These are phyloP conservation scores for Teratosphaeria zuluensis DNA, from an alignment of 2,329 filamentous ascomycete genomes.

Conservation along the genomic window DNA sequence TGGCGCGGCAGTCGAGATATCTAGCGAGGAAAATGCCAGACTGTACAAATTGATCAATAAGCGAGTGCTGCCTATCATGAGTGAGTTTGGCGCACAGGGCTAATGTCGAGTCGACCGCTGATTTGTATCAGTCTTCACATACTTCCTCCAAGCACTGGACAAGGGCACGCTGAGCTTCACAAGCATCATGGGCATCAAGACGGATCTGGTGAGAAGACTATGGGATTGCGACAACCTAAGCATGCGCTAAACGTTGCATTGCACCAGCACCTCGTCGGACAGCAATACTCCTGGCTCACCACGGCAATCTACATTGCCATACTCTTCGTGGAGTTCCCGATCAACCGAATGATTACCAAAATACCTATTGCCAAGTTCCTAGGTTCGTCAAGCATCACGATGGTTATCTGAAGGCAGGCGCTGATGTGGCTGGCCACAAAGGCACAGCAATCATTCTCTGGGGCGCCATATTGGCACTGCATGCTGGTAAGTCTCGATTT, in stretches of 20 bases:
- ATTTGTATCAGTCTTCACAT: constrained; percentile 45
- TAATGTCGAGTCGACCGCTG: not conserved
- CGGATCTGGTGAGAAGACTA: not conserved
- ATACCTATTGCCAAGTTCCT: constrained; percentile 54
- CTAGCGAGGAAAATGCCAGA: constrained; percentile 49
- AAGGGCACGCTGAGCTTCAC: constrained; percentile 56
- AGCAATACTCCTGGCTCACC: constrained; percentile 60
- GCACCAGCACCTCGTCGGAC: constrained; percentile 27
- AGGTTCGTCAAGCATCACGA: constrained; percentile 19
- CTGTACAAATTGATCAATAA: constrained; percentile 57
- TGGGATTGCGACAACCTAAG: constrained; percentile 13
- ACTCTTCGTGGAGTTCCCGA: constrained; percentile 62
- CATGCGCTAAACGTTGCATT: constrained; percentile 11
- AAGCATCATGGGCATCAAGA: constrained; percentile 51
- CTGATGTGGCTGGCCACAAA: not conserved
- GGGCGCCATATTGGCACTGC: not conserved
- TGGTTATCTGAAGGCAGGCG: not conserved
- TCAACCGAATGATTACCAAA: constrained; percentile 45
- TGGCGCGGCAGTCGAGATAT: constrained; percentile 47
- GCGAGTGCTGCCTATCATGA: constrained; percentile 59
- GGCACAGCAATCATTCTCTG: constrained; percentile 31
- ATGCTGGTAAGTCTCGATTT: not conserved
- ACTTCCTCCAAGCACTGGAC: constrained; percentile 62
- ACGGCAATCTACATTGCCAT: constrained; percentile 67
- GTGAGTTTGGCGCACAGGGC: not conserved